Conservation (phyloP, 129 eudicot species). For the Artemisia tridentata region DNA sequence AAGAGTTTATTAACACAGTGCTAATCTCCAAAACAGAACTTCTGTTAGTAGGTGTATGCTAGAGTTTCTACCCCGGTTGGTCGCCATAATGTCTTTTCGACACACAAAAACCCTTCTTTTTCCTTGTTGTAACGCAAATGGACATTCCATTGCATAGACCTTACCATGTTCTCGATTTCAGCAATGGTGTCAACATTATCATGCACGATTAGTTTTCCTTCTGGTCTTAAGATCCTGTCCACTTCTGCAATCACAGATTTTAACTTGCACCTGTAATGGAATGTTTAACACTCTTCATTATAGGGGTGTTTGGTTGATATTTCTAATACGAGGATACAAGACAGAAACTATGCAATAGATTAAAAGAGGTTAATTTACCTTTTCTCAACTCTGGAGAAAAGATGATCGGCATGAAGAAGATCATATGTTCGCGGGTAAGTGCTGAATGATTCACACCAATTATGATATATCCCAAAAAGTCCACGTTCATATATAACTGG, state of each 20-base stretch:
- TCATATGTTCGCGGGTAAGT: conserved; percentile 70
- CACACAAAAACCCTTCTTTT: conserved; percentile 48
- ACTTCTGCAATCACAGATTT: conserved; percentile 58
- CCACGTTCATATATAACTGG: conserved; percentile 66
- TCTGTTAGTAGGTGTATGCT: conserved; percentile 20
- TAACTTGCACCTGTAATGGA: conserved; percentile 49
- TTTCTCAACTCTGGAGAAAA: conserved; percentile 51
- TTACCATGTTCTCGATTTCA: conserved; percentile 51
- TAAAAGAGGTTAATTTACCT: conserved; percentile 29
- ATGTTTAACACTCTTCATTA: not conserved
- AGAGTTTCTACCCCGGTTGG: conserved; percentile 52
- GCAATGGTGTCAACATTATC: conserved; percentile 47
- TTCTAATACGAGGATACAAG: no score
- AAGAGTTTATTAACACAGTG: not conserved
- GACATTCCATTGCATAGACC: conserved; percentile 58
- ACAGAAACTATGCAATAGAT: not conserved
- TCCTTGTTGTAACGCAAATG: conserved; percentile 37
- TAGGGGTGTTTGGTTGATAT: not conserved
- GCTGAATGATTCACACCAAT: conserved; percentile 73
- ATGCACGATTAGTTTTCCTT: conserved; percentile 50
- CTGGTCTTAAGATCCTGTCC: conserved; percentile 58
- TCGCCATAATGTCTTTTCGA: conserved; percentile 53
- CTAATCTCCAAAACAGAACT: not conserved
- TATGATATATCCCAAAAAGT: conserved; percentile 58
- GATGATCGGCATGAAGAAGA: conserved; percentile 68